These are phyloP conservation scores for Plasmodium falciparum DNA, from an alignment of 169 alveolate species.

Conservation along the genomic window DNA sequence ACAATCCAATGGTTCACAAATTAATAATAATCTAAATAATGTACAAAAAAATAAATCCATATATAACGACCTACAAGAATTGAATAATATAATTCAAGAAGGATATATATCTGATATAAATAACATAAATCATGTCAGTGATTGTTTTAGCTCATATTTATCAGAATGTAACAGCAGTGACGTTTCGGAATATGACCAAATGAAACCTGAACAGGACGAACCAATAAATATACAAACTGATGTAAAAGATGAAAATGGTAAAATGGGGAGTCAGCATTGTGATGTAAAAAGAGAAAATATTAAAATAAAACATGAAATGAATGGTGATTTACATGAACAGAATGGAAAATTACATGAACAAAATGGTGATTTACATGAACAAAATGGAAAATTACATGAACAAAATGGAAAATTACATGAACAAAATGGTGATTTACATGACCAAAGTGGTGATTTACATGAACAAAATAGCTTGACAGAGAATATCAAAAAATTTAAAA, in stretches of 20 bases:
- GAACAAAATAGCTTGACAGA: background rate
- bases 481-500: slow-evolving; percentile 15
- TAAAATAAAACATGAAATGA: background rate
- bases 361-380: background rate
- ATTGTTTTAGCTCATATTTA: slow-evolving; percentile 31
- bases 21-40: background rate
- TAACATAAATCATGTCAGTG: slow-evolving; percentile 36
- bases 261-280: background rate
- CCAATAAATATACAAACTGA: no score
- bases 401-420: no score
- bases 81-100: slow-evolving; percentile 13
- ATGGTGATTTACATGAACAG: background rate
- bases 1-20: background rate
- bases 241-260: no score
- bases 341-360: background rate
- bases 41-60: background rate
- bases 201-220: background rate
- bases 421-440: no score
- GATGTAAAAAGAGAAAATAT: background rate
- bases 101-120: slow-evolving; percentile 59
- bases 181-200: slow-evolving; percentile 29
- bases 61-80: slow-evolving; percentile 8
- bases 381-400: background rate
- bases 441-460: background rate
- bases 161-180: slow-evolving; percentile 51